These are phyloP conservation scores for Chalaropsis thielavioides DNA, from an alignment of 2,329 filamentous ascomycete genomes.

Conservation along the genomic window DNA sequence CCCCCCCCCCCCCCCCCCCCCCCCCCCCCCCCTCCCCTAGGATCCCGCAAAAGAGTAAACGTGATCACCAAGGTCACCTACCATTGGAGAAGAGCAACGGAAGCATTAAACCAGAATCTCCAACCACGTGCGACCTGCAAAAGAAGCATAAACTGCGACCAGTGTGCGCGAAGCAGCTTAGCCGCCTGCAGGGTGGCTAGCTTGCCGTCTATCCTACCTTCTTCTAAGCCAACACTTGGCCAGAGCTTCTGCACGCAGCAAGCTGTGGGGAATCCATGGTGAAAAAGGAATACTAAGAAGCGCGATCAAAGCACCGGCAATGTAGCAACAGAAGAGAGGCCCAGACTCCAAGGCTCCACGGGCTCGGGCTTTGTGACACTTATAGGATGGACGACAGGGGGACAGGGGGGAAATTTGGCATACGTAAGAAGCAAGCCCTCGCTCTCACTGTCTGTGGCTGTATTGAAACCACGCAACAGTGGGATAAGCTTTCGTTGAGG, in stretches of 20 bases:
- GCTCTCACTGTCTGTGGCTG: too few species aligned
- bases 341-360: background rate
- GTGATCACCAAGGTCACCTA: background rate
- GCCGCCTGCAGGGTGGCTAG: background rate
- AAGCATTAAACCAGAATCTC: background rate
- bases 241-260: background rate
- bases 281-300: background rate
- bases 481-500: background rate
- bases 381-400: background rate
- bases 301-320: background rate
- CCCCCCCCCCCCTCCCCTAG: background rate
- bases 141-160: background rate
- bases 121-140: background rate
- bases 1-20: background rate
- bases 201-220: background rate
- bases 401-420: background rate
- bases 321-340: background rate
- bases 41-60: background rate
- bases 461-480: background rate
- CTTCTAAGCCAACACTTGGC: background rate
- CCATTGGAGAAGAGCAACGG: background rate
- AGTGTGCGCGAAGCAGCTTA: background rate
- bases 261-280: background rate
- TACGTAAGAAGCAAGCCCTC: background rate
- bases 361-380: background rate